Percentiles rank a stretch among this genome's conserved stretches.
These are phyloP conservation scores for Venturia asperata DNA, from an alignment of 2,329 filamentous ascomycete species.

Conservation along the genomic window DNA sequence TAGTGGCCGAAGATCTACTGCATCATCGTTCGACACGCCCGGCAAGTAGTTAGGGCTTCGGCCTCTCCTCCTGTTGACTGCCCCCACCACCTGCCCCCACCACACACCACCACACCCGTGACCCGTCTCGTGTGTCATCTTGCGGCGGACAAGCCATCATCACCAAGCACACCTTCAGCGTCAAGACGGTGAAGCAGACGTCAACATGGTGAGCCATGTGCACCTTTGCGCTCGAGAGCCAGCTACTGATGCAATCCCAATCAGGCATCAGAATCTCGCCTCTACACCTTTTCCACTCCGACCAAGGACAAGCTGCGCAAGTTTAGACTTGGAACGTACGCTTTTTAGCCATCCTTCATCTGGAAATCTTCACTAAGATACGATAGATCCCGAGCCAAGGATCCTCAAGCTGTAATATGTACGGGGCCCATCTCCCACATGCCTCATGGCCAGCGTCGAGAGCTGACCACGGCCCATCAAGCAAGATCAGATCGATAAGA, in stretches of 20 bases:
- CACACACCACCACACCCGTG: background rate
- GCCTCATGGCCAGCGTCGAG: background rate
- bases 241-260: background rate
- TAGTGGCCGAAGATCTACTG: background rate
- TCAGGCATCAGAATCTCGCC: slow-evolving; percentile 68
- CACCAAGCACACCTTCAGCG: background rate
- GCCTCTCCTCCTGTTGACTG: no score
- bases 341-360: background rate
- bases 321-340: slow-evolving; percentile 73
- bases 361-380: background rate
- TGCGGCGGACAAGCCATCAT: background rate
- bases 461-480: slow-evolving; percentile 27
- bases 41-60: no score
- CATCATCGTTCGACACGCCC: background rate
- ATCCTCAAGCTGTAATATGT: slow-evolving; percentile 92
- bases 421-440: background rate
- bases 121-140: background rate
- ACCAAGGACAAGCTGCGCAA: slow-evolving; percentile 87
- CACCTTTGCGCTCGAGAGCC: background rate
- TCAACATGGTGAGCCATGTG: background rate
- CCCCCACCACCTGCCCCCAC: background rate
- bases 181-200: background rate
- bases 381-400: slow-evolving; percentile 62
- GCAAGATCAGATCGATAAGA: slow-evolving; percentile 82
- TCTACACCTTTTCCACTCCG: slow-evolving; percentile 89